Conservation (phyloP, 768 basidiomycete genomes). For the Serendipita sp. region DNA sequence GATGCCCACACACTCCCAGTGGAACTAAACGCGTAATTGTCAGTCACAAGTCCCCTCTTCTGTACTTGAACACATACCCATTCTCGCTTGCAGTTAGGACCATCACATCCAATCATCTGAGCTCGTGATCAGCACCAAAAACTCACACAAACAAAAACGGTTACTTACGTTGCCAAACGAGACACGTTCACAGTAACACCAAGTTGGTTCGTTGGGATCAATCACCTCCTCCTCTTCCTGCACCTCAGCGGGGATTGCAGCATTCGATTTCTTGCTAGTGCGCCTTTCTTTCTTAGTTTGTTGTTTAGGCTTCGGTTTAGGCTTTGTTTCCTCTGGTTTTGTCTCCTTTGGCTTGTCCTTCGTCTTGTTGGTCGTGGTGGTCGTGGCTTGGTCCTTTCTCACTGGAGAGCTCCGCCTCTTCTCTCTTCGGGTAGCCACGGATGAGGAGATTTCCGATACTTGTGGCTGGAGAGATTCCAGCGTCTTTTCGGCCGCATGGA, state of each 20-base stretch:
- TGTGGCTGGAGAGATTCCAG: neutral
- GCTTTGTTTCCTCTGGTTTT: neutral
- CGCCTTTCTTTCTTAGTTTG: neutral
- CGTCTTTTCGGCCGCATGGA: neutral
- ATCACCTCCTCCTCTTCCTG: neutral
- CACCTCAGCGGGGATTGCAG: neutral
- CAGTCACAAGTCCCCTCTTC: neutral
- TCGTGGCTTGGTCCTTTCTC: neutral
- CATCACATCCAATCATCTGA: slow-evolving; percentile 9
- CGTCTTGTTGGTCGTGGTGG: neutral
- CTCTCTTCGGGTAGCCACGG: neutral
- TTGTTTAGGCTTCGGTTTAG: neutral
- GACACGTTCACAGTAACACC: slow-evolving; percentile 7
- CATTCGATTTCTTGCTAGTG: neutral
- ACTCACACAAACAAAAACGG: neutral
- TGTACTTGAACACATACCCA: neutral
- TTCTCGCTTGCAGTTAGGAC: slow-evolving; percentile 5
- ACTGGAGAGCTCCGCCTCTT: neutral
- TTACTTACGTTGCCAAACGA: slow-evolving; percentile 6
- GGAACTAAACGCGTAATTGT: slow-evolving; percentile 1
- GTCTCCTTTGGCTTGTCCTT: neutral
- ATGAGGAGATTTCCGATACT: neutral
- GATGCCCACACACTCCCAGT: slow-evolving; percentile 6
- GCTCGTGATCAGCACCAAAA: neutral
- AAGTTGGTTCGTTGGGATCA: slow-evolving; percentile 5